A percentile compares a stretch with the other conserved stretches of the same genome.
Conservation (phyloP, 768 basidiomycete species). For the Tubosaeta brunneosetosa region DNA sequence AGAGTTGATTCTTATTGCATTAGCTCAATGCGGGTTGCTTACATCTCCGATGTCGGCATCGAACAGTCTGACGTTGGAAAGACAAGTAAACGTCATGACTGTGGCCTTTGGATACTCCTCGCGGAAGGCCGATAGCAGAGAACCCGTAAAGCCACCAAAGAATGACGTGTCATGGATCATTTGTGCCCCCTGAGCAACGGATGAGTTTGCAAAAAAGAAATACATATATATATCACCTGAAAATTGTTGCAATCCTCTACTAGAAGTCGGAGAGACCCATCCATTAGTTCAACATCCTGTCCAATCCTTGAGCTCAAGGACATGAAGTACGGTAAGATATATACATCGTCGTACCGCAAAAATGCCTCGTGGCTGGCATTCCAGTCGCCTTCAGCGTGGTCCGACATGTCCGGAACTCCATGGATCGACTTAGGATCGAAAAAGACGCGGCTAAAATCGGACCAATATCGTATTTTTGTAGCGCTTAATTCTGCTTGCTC, state of each 20-base stretch:
- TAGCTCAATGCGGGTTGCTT: conserved; percentile 17
- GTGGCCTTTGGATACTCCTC: conserved; percentile 69
- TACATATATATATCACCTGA: conserved; percentile 54
- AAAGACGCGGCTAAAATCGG: conserved; percentile 48
- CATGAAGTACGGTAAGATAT: conserved; percentile 6
- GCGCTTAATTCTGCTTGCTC: conserved; percentile 8
- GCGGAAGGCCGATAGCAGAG: conserved; percentile 55
- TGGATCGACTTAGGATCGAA: conserved; percentile 65
- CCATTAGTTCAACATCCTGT: conserved; percentile 64
- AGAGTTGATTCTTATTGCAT: neutral
- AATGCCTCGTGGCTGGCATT: conserved; percentile 47
- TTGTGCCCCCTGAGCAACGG: conserved; percentile 56
- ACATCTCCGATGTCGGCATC: conserved; percentile 42
- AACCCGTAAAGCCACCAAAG: conserved; percentile 62
- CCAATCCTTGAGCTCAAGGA: neutral
- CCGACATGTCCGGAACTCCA: conserved; percentile 53
- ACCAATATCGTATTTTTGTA: conserved; percentile 42
- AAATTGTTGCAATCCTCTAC: conserved; percentile 73
- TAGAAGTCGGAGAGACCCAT: conserved; percentile 59
- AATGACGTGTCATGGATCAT: conserved; percentile 54
- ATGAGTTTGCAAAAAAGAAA: neutral
- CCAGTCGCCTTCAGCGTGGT: conserved; percentile 55
- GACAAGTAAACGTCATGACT: conserved; percentile 50
- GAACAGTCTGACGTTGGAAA: conserved; percentile 42
- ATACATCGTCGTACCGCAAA: conserved; percentile 50